Conservation (phyloP, 768 basidiomycete genomes). For the Podaxis sp. region DNA sequence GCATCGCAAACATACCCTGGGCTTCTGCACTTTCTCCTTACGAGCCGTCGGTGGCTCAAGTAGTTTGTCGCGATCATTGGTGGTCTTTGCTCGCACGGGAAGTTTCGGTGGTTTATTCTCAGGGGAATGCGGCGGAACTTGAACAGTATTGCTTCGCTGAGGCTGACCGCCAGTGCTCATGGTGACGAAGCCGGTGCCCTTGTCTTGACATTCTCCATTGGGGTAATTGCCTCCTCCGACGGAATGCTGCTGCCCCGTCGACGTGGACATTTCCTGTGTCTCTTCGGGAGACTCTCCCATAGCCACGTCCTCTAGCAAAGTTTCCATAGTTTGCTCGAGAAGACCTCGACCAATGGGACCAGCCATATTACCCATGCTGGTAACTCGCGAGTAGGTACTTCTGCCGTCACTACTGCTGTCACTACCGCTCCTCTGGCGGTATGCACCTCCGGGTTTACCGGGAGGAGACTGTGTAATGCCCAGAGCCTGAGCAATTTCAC, state of each 20-base stretch:
- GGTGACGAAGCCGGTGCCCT: constrained; percentile 2
- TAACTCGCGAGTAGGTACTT: constrained; percentile 27
- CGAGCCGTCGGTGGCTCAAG: constrained; percentile 16
- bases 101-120: constrained; percentile 48
- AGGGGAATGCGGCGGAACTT: constrained; percentile 33
- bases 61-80: constrained; percentile 20
- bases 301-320: constrained; percentile 13
- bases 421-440: constrained; percentile 24
- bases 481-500: constrained; percentile 37
- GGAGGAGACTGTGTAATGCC: constrained; percentile 39
- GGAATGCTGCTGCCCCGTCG: neutral
- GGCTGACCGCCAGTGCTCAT: constrained; percentile 20
- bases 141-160: constrained; percentile 50
- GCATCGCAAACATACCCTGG: constrained; percentile 64
- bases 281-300: constrained; percentile 19
- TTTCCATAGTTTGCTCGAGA: constrained; percentile 15
- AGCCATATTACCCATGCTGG: constrained; percentile 8
- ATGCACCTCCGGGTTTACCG: constrained; percentile 31
- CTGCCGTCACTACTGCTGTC: constrained; percentile 24
- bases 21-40: constrained; percentile 23
- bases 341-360: constrained; percentile 8
- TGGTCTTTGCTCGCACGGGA: constrained; percentile 52
- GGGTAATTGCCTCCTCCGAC: neutral
- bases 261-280: constrained; percentile 7
- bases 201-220: constrained; percentile 1